Evolutionary conservation across 495 filamentous ascomycete species (phyloP), one percentile per base, ranked within the genome.

Genomic region (Talaromyces adpressus): DNA sequence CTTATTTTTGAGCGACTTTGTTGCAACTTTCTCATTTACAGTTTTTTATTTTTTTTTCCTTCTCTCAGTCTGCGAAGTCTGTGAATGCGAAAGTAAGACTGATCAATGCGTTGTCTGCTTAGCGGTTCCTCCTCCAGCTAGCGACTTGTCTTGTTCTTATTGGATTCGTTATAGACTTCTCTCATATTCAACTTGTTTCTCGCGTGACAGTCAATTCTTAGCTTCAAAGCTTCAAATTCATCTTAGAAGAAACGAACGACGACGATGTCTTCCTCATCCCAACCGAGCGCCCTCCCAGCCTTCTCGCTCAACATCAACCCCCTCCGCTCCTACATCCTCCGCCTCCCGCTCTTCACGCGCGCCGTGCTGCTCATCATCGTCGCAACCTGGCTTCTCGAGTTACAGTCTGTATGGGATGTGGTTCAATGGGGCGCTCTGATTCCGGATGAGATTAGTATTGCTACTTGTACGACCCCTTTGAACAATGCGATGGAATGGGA

Each of bases 291-390:
- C 54, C 65, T 79, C 30, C 77, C 78, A 9, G 76, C 77, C 11
- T 64, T 81, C 25, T 78, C 80, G 16, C 81, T 83, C 69, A 80
- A 82, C 69, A 78, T 79, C 29, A 69, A 70, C n/a, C 70, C 78
- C 63, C 69, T 83, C n/a, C 78, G 81, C 45, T 85, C 86, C 16
- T 97, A 96, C 73, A 64, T 96, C 66, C 78, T 91, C 63, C 89
- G 92, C 7, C 78, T 98, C n/a, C 94, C 94, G 52, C 79, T 97
- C 2, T 89, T 92, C 68, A 97, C 94, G 32, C 88, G 92, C 30
- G 75, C 84, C n/a, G 82, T 91, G 12, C 67, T 96, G 9, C 63
- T 86, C n/a, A 70, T 85, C 25, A 90, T 95, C 62, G 63, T 87
- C 14, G 76, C 77, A 23, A 86, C 91, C 59, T 93, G 87, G 84